A percentile compares a stretch with the other conserved stretches of the same genome.
Conservation (phyloP, 768 basidiomycete genomes). For the Podaxis sp. region DNA sequence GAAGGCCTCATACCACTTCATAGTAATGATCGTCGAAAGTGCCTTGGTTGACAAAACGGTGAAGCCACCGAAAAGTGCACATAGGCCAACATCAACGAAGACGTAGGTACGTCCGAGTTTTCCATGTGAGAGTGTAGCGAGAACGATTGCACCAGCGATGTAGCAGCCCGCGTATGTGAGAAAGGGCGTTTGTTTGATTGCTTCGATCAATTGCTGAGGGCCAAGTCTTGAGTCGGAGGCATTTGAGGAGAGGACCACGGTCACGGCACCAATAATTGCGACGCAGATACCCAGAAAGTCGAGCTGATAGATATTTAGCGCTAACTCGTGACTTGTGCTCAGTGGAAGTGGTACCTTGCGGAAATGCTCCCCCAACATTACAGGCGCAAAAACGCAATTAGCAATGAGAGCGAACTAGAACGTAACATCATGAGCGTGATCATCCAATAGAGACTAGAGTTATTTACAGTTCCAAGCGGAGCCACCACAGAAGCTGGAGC, state of each 20-base stretch:
- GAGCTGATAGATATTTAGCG: slow-evolving; percentile 42
- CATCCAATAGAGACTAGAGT: slow-evolving; percentile 11
- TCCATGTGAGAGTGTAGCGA: slow-evolving; percentile 68
- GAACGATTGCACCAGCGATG: slow-evolving; percentile 49
- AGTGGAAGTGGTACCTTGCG: slow-evolving; percentile 51
- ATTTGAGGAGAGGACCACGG: slow-evolving; percentile 85
- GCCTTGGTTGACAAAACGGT: slow-evolving; percentile 95
- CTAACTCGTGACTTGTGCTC: slow-evolving; percentile 13
- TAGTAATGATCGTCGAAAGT: slow-evolving; percentile 80
- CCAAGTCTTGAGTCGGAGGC: slow-evolving; percentile 69
- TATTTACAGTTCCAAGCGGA: slow-evolving; percentile 84
- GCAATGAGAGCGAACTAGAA: slow-evolving; percentile 86
- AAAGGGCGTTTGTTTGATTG: slow-evolving; percentile 73
- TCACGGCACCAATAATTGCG: slow-evolving; percentile 86
- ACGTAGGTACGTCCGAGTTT: slow-evolving; percentile 65
- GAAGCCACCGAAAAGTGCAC: slow-evolving; percentile 90
- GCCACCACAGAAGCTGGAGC: slow-evolving; percentile 93
- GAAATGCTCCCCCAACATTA: slow-evolving; percentile 82
- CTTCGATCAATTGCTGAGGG: slow-evolving; percentile 62
- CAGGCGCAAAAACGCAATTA: slow-evolving; percentile 91
- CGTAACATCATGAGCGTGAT: slow-evolving; percentile 14
- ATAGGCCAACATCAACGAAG: slow-evolving; percentile 84
- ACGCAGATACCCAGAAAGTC: slow-evolving; percentile 79
- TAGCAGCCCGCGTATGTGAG: slow-evolving; percentile 73
- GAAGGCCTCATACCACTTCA: slow-evolving; percentile 76